A percentile compares a stretch with the other conserved stretches of the same genome.
These are phyloP conservation scores for Penicillium sumatraense DNA, from an alignment of 2,329 filamentous ascomycete genomes.

Conservation along the genomic window DNA sequence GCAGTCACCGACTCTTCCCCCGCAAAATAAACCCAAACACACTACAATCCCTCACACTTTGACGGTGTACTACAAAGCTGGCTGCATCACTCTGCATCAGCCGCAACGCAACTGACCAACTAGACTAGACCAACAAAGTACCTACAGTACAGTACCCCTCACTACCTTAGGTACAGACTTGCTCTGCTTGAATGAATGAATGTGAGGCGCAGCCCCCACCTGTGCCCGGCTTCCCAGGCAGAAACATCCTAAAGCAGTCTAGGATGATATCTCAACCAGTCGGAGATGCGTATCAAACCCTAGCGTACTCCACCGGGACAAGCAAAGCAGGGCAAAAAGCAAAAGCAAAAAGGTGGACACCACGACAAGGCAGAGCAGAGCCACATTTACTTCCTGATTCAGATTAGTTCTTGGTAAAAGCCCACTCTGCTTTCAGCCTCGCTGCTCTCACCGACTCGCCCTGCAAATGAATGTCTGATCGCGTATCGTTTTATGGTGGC, in stretches of 20 bases:
- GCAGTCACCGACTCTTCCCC: not conserved
- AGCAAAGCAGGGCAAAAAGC: not conserved
- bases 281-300: not conserved
- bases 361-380: not conserved
- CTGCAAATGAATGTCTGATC: constrained; percentile 3
- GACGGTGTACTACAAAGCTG: not conserved
- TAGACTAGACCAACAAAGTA: not conserved
- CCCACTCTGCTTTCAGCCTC: constrained; percentile 12
- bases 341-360: too few species aligned
- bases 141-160: not conserved
- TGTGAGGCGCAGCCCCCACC: not conserved
- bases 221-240: not conserved
- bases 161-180: too few species aligned
- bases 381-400: too few species aligned
- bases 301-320: not conserved
- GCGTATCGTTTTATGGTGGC: constrained; percentile 4
- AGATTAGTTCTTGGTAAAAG: too few species aligned
- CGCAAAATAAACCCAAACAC: not conserved
- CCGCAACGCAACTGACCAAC: not conserved
- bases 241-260: not conserved
- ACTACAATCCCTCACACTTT: not conserved
- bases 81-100: not conserved
- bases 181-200: not conserved
- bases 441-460: constrained; percentile 20
- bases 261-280: not conserved